Evolutionary conservation across 2,329 filamentous ascomycete genomes (phyloP).

Genomic region (Phialocephala subalpina): DNA sequence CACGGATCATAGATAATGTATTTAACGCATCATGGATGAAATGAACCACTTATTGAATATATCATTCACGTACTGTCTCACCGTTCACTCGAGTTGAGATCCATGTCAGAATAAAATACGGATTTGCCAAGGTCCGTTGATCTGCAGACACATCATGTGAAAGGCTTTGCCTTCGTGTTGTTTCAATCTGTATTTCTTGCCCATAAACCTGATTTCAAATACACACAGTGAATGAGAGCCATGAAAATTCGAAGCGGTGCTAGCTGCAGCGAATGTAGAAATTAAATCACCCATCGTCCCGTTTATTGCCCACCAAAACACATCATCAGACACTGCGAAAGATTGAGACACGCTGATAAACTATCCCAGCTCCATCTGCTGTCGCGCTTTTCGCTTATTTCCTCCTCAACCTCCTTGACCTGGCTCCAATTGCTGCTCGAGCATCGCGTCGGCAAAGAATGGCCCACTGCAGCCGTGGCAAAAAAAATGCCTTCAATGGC

Average conservation of each 20-base stretch:
- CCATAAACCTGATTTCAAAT: no score
- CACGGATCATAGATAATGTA: not conserved
- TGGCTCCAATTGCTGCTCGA: constrained; percentile 12
- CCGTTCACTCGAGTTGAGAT: not conserved
- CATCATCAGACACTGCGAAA: constrained; percentile 13
- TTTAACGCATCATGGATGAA: no score
- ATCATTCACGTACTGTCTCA: constrained; percentile 4
- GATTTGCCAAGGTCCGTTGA: constrained; percentile 2
- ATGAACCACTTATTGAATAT: not conserved
- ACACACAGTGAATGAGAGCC: no score
- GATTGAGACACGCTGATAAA: constrained; percentile 12
- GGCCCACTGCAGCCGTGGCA: not conserved
- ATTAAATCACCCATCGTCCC: constrained; percentile 5
- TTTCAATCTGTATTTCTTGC: no score
- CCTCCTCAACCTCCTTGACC: constrained; percentile 2
- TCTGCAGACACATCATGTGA: not conserved
- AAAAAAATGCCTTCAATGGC: constrained; percentile 9
- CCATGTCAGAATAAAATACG: constrained; percentile 6
- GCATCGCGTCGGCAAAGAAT: constrained; percentile 10
- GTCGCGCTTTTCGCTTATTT: not conserved
- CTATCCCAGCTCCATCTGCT: constrained; percentile 12
- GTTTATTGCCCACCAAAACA: constrained; percentile 7
- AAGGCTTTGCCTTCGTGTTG: no score
- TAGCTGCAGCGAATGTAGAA: constrained; percentile 1
- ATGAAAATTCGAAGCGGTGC: no score